Percentiles rank a stretch among this genome's conserved stretches.
Evolutionary conservation across 2,329 filamentous ascomycete genomes (phyloP).

Genomic region (Rugonectria rugulosa): DNA sequence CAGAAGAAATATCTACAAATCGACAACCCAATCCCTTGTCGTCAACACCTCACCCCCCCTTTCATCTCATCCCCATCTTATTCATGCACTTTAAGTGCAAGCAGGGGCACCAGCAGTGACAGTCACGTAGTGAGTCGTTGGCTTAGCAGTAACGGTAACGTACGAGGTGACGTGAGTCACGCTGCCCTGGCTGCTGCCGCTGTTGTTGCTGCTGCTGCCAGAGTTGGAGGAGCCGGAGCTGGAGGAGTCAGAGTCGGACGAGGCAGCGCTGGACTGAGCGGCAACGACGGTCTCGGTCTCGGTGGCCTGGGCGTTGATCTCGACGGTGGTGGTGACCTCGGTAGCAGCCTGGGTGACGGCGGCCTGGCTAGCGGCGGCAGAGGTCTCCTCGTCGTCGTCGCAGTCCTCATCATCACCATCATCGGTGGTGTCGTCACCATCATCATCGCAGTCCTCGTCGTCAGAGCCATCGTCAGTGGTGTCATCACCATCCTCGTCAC

Average conservation of each 20-base stretch:
- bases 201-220: constrained; percentile 3
- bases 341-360: background rate
- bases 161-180: constrained; percentile 23
- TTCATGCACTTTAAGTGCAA: constrained; percentile 23
- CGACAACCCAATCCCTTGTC: constrained; percentile 27
- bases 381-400: constrained; percentile 4
- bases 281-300: constrained; percentile 6
- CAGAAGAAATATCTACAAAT: constrained; percentile 37
- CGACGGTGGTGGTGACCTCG: background rate
- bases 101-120: constrained; percentile 24
- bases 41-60: background rate
- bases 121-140: constrained; percentile 24
- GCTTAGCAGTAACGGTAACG: constrained; percentile 22
- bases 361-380: constrained; percentile 1
- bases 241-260: too few species aligned
- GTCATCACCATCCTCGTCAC: constrained; percentile 17
- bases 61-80: background rate
- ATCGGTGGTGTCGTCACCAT: constrained; percentile 9
- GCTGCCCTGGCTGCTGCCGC: background rate
- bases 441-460: constrained; percentile 19
- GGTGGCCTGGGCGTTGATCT: background rate
- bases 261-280: constrained; percentile 6
- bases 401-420: constrained; percentile 11
- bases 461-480: constrained; percentile 16
- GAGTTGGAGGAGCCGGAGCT: constrained; percentile 9